Evolutionary conservation across 2,329 filamentous ascomycete species (phyloP).

Genomic region (Nothophoma quercina): DNA sequence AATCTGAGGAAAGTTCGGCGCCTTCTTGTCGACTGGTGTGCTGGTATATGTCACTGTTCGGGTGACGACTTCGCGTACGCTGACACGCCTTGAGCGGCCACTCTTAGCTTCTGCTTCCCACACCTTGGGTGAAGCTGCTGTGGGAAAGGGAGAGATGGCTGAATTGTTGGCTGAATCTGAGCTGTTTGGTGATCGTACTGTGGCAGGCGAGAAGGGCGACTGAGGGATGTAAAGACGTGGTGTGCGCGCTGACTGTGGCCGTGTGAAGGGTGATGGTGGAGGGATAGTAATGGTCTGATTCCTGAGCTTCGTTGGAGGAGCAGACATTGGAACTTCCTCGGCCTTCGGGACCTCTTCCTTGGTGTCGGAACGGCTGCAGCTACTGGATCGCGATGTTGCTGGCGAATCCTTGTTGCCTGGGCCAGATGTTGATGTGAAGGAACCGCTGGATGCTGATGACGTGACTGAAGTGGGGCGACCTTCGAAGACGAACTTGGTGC

Average conservation of each 20-base stretch:
- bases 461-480: conserved; percentile 51
- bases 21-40: conserved; percentile 51
- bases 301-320: conserved; percentile 53
- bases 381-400: conserved; percentile 48
- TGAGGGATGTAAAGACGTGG: conserved; percentile 77
- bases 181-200: conserved; percentile 72
- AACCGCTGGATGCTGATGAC: conserved; percentile 45
- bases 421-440: conserved; percentile 47
- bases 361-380: conserved; percentile 47
- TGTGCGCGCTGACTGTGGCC: conserved; percentile 65
- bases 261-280: conserved; percentile 69
- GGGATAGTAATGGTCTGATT: conserved; percentile 65
- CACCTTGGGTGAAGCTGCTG: conserved; percentile 78
- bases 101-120: conserved; percentile 77
- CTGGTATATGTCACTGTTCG: conserved; percentile 88
- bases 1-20: conserved; percentile 66
- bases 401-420: conserved; percentile 44
- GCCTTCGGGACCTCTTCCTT: conserved; percentile 32
- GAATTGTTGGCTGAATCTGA: conserved; percentile 54
- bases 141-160: conserved; percentile 76
- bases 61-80: conserved; percentile 90
- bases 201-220: conserved; percentile 72
- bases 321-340: conserved; percentile 52
- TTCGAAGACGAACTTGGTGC: conserved; percentile 59
- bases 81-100: conserved; percentile 65